Evolutionary conservation across 441 rosid genomes (phyloP).

Genomic region (Bruguiera hainesii): DNA sequence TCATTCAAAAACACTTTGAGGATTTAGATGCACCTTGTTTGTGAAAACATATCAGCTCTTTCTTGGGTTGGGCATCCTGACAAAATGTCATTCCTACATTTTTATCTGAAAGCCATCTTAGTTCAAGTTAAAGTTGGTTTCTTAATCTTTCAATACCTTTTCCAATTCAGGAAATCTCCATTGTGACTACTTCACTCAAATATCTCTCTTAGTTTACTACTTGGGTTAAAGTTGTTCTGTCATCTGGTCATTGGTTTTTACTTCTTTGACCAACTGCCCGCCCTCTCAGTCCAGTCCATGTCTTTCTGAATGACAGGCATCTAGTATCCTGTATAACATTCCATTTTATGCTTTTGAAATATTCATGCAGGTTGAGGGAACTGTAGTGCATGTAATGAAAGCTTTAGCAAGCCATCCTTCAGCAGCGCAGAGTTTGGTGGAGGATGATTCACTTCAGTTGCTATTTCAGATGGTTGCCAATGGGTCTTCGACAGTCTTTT

Average conservation of each 20-base stretch:
- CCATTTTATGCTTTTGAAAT: neutral
- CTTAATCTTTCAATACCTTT: neutral
- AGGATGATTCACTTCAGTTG: constrained; percentile 90
- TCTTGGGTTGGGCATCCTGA: no score
- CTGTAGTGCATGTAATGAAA: constrained; percentile 96
- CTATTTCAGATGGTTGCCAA: constrained; percentile 92
- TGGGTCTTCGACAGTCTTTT: constrained; percentile 70
- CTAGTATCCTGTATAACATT: no score
- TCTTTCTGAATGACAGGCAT: no score
- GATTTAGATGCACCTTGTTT: no score
- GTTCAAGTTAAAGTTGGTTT: no score
- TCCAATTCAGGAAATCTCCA: neutral
- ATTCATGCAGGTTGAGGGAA: constrained; percentile 79
- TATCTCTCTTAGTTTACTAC: neutral
- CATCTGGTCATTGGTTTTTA: neutral
- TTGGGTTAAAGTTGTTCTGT: neutral
- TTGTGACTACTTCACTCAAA: neutral
- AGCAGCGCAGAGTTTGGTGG: constrained; percentile 95
- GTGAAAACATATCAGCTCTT: no score
- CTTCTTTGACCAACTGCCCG: no score
- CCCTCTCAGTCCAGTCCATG: neutral
- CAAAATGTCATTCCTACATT: no score
- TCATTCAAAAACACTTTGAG: neutral
- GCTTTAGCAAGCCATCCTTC: constrained; percentile 93
- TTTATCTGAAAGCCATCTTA: no score